Percentiles rank a stretch among this genome's conserved stretches.
phyloP scores from a whole-genome alignment of 805 yeast species.

The Lipomyces kockii region DNA sequence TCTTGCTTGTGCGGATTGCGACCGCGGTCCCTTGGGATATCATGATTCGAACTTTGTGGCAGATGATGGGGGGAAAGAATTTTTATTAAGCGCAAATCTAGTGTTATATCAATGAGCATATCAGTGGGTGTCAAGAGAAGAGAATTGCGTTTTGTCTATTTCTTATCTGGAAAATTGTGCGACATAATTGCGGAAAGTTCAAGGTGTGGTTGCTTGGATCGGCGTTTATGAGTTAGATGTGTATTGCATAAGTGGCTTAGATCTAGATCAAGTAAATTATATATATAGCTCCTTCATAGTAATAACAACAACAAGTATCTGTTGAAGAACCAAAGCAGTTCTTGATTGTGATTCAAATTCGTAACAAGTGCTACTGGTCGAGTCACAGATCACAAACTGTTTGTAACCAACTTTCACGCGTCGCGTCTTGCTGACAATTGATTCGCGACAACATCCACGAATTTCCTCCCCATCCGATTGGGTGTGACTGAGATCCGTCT shows the following conservation, averaged over 20 bases:
- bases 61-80: conserved; percentile 15
- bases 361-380: neutral
- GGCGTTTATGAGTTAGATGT: neutral
- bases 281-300: neutral
- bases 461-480: neutral
- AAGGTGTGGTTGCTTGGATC: neutral
- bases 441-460: neutral
- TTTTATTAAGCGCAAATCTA: conserved; percentile 22
- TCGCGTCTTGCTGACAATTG: neutral
- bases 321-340: neutral
- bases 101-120: conserved; percentile 20
- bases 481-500: neutral
- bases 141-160: neutral
- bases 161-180: neutral
- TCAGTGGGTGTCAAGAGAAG: neutral
- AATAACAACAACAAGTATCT: neutral
- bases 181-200: neutral
- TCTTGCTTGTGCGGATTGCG: conserved; percentile 39
- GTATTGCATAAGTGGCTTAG: neutral
- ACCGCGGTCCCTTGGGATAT: conserved; percentile 38
- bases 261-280: neutral
- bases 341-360: neutral
- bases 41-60: conserved; percentile 16
- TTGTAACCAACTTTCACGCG: neutral
- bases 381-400: neutral